A percentile compares a stretch with the other conserved stretches of the same genome.
phyloP scores from a whole-genome alignment of 1,139 yeast species.

The Candida labiduridarum region DNA sequence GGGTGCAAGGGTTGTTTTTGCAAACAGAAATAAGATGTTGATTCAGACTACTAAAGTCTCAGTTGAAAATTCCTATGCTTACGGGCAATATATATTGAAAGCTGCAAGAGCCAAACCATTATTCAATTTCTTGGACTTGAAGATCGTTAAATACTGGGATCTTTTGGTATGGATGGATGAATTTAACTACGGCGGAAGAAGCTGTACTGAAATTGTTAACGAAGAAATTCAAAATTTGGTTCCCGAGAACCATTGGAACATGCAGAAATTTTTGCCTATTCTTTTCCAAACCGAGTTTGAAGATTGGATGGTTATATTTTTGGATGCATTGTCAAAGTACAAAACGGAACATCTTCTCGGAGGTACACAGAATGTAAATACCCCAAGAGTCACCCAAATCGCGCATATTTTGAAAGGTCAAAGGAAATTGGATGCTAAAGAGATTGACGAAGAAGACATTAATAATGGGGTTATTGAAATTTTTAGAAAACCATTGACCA shows the following conservation, averaged over 20 bases:
- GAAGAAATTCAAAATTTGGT: constrained; percentile 59
- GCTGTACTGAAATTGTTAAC: constrained; percentile 60
- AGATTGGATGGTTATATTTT: constrained; percentile 79
- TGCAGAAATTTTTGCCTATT: constrained; percentile 71
- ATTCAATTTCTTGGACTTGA: constrained; percentile 79
- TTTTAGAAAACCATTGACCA: constrained; percentile 65
- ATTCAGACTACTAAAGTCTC: constrained; percentile 74
- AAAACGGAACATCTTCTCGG: constrained; percentile 47
- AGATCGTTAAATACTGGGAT: constrained; percentile 86
- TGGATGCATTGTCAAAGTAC: constrained; percentile 67
- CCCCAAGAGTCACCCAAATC: constrained; percentile 71
- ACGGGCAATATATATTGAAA: constrained; percentile 83
- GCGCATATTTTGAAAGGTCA: constrained; percentile 54
- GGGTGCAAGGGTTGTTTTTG: constrained; percentile 79
- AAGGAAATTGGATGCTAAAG: constrained; percentile 33
- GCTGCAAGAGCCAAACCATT: constrained; percentile 80
- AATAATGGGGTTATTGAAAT: constrained; percentile 46
- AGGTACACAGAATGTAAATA: constrained; percentile 32
- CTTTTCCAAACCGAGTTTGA: constrained; percentile 81
- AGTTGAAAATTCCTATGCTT: constrained; percentile 89
- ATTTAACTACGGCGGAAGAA: constrained; percentile 83
- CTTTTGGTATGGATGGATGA: constrained; percentile 92
- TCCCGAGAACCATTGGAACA: constrained; percentile 78
- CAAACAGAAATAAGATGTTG: constrained; percentile 75
- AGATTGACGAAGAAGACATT: constrained; percentile 30